A percentile compares a stretch with the other conserved stretches of the same genome.
phyloP scores from a whole-genome alignment of 352 stramenopile species.

The Globisporangium abappressorium region DNA sequence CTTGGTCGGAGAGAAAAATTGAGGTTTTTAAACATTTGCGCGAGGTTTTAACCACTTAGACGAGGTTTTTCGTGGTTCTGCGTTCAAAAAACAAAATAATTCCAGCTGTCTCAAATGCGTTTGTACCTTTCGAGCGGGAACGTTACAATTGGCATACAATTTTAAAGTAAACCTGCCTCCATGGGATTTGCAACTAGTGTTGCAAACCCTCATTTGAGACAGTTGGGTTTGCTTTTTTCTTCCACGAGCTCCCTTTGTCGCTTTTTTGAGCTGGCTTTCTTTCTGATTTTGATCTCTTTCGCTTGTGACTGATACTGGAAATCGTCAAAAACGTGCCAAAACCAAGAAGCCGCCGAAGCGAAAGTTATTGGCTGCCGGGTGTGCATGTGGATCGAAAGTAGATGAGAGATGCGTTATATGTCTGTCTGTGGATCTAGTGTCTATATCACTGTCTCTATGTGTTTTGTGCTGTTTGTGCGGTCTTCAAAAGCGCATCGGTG shows the following conservation, averaged over 20 bases:
- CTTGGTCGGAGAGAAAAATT: too few species aligned
- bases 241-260: neutral
- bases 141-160: slow-evolving; percentile 2
- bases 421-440: too few species aligned
- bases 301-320: too few species aligned
- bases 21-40: too few species aligned
- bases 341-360: too few species aligned
- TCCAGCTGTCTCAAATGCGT: neutral
- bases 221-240: slow-evolving; percentile 11
- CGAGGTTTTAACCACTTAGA: neutral
- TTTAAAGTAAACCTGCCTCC: neutral
- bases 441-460: too few species aligned
- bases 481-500: neutral
- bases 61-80: neutral
- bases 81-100: neutral
- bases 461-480: too few species aligned
- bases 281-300: neutral
- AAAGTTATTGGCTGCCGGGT: too few species aligned
- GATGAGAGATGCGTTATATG: too few species aligned
- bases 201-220: slow-evolving; percentile 4
- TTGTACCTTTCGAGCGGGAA: neutral
- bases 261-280: slow-evolving; percentile 10
- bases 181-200: neutral
- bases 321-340: too few species aligned
- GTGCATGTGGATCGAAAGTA: too few species aligned